Evolutionary conservation across 495 filamentous ascomycete genomes (phyloP).

Genomic region (Tuber aestivum): DNA sequence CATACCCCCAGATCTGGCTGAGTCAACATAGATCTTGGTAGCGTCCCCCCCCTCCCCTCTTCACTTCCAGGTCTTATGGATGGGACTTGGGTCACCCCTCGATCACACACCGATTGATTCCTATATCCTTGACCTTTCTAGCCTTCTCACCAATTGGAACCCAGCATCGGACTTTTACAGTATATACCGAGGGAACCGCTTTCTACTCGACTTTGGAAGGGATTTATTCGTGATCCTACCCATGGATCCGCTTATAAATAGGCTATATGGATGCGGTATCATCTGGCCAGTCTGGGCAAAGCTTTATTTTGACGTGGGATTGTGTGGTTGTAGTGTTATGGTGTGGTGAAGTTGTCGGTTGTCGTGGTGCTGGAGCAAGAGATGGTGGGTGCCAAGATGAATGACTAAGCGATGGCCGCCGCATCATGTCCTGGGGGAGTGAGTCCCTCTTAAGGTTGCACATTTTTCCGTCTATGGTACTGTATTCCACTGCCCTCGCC

Average conservation of each 20-base stretch:
- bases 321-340: neutral
- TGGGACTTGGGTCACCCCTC: neutral
- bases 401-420: neutral
- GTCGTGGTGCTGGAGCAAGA: neutral
- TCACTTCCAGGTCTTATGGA: neutral
- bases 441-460: neutral
- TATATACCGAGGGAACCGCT: neutral
- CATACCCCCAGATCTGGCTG: neutral
- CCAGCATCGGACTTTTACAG: neutral
- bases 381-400: neutral
- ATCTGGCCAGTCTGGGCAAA: neutral
- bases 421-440: too few relatives aligned
- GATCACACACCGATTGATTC: neutral
- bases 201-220: neutral
- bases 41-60: neutral
- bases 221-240: neutral
- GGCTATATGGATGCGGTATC: neutral
- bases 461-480: neutral
- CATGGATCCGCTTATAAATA: neutral
- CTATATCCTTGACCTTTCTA: neutral
- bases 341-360: neutral
- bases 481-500: neutral
- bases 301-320: neutral
- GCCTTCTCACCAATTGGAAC: neutral
- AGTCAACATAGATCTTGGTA: slow-evolving; percentile 6